Evolutionary conservation across 1,284 basidiomycete species (phyloP).

Genomic region (Porogramme epimiltina): DNA sequence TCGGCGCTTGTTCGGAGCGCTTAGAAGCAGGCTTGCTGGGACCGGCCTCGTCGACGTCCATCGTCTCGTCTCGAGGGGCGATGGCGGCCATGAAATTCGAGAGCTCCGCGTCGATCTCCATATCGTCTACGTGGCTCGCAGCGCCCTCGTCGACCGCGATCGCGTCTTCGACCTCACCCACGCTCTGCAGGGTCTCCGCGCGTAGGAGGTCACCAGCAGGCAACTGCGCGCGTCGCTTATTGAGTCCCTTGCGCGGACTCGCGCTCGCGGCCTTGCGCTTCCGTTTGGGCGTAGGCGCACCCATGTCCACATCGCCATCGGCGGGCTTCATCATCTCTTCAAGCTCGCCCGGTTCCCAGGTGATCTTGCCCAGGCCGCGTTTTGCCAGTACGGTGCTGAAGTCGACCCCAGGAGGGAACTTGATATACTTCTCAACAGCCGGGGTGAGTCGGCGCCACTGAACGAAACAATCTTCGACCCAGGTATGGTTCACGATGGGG

Average conservation of each 20-base stretch:
- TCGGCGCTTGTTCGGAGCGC: constrained; percentile 4
- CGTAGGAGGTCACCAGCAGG: background rate
- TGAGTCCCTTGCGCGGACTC: constrained; percentile 21
- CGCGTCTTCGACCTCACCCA: constrained; percentile 25
- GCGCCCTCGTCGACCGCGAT: constrained; percentile 24
- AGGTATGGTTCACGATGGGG: constrained; percentile 85
- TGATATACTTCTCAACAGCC: constrained; percentile 63
- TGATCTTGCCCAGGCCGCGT: constrained; percentile 43
- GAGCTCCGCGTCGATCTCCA: constrained; percentile 30
- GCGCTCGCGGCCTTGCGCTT: constrained; percentile 14
- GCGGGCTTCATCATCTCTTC: constrained; percentile 24
- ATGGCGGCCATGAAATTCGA: constrained; percentile 4
- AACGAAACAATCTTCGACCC: constrained; percentile 87
- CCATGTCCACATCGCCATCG: constrained; percentile 19
- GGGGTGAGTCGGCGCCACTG: constrained; percentile 72
- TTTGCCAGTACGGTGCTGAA: constrained; percentile 62
- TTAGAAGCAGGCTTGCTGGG: constrained; percentile 14
- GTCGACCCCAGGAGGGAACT: constrained; percentile 68
- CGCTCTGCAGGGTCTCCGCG: constrained; percentile 21
- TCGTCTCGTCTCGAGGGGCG: constrained; percentile 5
- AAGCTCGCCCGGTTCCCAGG: constrained; percentile 34
- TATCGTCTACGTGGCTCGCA: constrained; percentile 18
- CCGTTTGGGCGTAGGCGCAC: constrained; percentile 2
- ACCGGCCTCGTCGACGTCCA: constrained; percentile 28
- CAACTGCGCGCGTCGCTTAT: background rate